Percentiles rank a stretch among this genome's conserved stretches.
phyloP scores from a whole-genome alignment of 768 basidiomycete species.

The Trametes gibbosa region DNA sequence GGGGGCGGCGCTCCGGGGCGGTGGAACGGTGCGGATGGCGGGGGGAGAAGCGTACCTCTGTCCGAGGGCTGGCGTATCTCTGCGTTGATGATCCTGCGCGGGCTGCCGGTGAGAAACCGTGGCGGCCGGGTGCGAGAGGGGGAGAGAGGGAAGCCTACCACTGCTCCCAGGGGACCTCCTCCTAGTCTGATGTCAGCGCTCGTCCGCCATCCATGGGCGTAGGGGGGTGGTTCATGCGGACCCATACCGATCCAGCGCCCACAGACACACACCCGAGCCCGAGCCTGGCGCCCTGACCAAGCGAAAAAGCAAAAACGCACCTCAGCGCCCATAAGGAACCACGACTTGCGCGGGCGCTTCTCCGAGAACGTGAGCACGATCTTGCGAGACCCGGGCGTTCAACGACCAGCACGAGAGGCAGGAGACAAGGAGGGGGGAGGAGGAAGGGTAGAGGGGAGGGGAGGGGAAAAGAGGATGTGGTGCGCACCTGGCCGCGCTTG shows the following conservation, averaged over 20 bases:
- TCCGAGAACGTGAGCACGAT: slow-evolving; percentile 76
- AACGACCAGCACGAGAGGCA: neutral
- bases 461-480: too few relatives aligned
- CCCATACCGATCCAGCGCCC: neutral
- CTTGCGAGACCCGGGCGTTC: slow-evolving; percentile 32
- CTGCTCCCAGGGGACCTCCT: slow-evolving; percentile 86
- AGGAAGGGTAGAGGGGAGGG: too few relatives aligned
- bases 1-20: neutral
- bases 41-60: slow-evolving; percentile 39
- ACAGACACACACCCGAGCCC: too few relatives aligned
- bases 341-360: slow-evolving; percentile 71
- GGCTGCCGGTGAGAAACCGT: neutral
- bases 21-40: too few relatives aligned
- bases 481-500: slow-evolving; percentile 71
- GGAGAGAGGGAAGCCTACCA: slow-evolving; percentile 45
- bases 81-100: slow-evolving; percentile 69
- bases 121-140: slow-evolving; percentile 3
- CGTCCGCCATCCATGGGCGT: too few relatives aligned
- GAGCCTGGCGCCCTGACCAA: too few relatives aligned
- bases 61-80: slow-evolving; percentile 74
- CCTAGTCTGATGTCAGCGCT: slow-evolving; percentile 36
- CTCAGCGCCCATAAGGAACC: slow-evolving; percentile 50
- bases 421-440: too few relatives aligned
- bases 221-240: too few relatives aligned
- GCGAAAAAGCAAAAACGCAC: slow-evolving; percentile 13